Evolutionary conservation across 495 filamentous ascomycete species (phyloP).

Genomic region (Xylaria scruposa): DNA sequence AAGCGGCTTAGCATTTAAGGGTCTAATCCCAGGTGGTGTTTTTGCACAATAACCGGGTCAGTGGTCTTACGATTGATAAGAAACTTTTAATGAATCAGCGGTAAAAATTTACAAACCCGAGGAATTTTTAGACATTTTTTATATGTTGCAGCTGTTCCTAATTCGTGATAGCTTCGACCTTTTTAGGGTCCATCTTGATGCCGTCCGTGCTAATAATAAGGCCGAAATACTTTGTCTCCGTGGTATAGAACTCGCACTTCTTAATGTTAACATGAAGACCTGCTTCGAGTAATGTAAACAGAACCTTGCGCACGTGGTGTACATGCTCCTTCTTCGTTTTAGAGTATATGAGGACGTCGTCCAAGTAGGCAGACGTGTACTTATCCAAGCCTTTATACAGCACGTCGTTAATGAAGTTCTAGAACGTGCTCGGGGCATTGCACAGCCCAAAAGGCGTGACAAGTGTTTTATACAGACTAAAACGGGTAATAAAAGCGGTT

Average conservation of each 20-base stretch:
- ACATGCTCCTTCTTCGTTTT: background rate
- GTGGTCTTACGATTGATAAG: background rate
- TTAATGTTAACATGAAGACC: background rate
- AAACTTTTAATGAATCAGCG: background rate
- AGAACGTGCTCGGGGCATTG: background rate
- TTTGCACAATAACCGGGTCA: background rate
- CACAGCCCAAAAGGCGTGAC: background rate
- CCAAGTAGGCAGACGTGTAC: background rate
- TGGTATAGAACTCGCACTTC: conserved; percentile 8
- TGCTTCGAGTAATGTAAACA: background rate
- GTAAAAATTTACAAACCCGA: background rate
- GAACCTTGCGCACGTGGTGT: background rate
- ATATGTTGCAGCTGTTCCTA: background rate
- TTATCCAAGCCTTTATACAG: background rate
- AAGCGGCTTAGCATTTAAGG: background rate
- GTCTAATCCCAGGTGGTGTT: background rate
- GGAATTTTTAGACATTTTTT: background rate
- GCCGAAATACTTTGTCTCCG: background rate
- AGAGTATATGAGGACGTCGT: background rate
- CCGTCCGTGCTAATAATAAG: background rate
- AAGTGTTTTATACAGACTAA: background rate
- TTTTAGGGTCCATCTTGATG: background rate
- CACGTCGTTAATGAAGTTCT: conserved; percentile 8
- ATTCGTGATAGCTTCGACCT: background rate
- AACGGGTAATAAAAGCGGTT: background rate